These are phyloP conservation scores for Eragrostis tef DNA, from an alignment of 202 grass and related monocot species.

Conservation along the genomic window DNA sequence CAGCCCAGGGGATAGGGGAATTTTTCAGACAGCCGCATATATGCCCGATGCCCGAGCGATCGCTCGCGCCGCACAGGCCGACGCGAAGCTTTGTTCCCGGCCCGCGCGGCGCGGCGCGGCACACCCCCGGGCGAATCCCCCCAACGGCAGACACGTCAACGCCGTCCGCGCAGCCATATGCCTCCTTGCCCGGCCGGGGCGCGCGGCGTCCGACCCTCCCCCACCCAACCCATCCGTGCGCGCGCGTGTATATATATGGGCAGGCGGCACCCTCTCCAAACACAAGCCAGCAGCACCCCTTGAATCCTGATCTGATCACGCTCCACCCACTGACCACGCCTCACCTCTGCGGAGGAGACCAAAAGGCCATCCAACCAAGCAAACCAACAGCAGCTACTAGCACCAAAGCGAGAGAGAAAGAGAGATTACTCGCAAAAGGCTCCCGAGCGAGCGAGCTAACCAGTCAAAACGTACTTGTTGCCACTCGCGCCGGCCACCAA, in stretches of 20 bases:
- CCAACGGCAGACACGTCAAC: slow-evolving; percentile 44
- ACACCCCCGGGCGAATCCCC: not conserved
- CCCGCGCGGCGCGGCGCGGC: no score
- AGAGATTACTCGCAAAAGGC: not conserved
- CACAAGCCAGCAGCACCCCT: slow-evolving; percentile 1
- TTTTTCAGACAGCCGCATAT: slow-evolving; percentile 41
- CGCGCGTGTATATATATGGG: slow-evolving; percentile 48
- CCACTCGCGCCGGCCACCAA: slow-evolving; percentile 40
- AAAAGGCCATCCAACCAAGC: slow-evolving; percentile 51
- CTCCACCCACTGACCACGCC: not conserved
- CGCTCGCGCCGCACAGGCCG: not conserved
- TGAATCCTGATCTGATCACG: not conserved
- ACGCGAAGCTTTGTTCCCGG: not conserved
- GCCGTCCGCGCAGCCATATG: no score
- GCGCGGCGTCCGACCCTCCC: no score
- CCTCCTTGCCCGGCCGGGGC: no score
- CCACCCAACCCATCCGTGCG: no score
- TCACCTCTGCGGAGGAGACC: slow-evolving; percentile 53
- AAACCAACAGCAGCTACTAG: not conserved
- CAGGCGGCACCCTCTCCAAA: not conserved
- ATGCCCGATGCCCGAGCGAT: slow-evolving; percentile 33
- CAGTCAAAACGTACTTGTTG: slow-evolving; percentile 64
- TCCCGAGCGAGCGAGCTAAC: not conserved
- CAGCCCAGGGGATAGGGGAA: slow-evolving; percentile 6
- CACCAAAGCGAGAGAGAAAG: not conserved